Evolutionary conservation across 495 filamentous ascomycete species (phyloP).

Genomic region (Aspergillus indologenus): DNA sequence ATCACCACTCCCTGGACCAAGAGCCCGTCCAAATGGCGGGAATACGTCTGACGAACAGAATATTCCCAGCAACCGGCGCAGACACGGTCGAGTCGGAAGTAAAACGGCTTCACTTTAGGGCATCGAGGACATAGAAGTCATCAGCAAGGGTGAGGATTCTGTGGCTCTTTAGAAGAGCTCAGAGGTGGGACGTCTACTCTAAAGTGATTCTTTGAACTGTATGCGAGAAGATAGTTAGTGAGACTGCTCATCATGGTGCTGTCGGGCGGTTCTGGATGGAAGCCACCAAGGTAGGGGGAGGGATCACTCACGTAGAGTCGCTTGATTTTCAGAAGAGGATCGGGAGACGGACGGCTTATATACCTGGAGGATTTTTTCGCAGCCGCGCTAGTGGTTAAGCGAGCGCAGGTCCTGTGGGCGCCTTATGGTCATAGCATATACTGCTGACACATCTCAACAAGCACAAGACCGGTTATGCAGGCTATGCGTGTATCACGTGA

Average conservation of each 20-base stretch:
- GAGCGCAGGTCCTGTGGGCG: not conserved
- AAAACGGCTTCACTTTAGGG: conserved; percentile 68
- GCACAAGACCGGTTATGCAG: no score
- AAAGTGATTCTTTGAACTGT: conserved; percentile 86
- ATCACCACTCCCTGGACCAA: conserved; percentile 65
- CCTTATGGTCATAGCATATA: no score
- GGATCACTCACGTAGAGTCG: not conserved
- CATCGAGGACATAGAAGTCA: conserved; percentile 64
- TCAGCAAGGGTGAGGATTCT: conserved; percentile 74
- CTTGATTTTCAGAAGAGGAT: not conserved
- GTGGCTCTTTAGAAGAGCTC: conserved; percentile 76
- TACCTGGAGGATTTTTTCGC: not conserved
- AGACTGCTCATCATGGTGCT: not conserved
- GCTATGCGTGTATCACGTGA: no score
- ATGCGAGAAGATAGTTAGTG: not conserved
- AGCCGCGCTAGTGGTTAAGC: not conserved
- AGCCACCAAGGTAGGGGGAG: not conserved
- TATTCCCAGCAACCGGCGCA: conserved; percentile 27
- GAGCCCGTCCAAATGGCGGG: conserved; percentile 22
- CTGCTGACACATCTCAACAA: no score
- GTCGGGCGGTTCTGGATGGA: no score
- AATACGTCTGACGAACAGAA: conserved; percentile 19
- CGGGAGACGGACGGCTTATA: not conserved
- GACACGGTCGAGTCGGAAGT: conserved; percentile 53
- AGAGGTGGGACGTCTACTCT: conserved; percentile 78